phyloP scores from a whole-genome alignment of 805 yeast species.

The Alloascoidea hylecoeti region DNA sequence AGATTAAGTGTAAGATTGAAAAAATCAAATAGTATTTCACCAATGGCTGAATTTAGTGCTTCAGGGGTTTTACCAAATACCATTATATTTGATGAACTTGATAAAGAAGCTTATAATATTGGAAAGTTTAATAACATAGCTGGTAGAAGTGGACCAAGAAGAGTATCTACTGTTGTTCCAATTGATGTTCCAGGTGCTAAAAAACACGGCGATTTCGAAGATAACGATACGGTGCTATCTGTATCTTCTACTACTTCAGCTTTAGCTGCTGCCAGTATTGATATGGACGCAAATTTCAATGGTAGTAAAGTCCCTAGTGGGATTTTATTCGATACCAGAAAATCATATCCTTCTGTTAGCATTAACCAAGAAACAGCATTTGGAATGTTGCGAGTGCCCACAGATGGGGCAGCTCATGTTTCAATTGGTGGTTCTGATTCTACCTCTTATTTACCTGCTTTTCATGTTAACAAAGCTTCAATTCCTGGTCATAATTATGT shows the following conservation, averaged over 20 bases:
- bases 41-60: background rate
- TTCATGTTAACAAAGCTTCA: background rate
- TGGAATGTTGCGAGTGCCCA: background rate
- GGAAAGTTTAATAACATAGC: no score
- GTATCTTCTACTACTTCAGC: background rate
- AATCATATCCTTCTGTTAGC: background rate
- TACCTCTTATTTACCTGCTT: background rate
- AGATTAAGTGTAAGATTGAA: slow-evolving; percentile 17
- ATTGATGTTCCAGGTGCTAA: background rate
- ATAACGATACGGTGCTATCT: background rate
- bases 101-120: background rate
- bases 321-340: background rate
- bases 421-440: background rate
- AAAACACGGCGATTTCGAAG: background rate
- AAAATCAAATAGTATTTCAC: background rate
- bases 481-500: slow-evolving; percentile 31
- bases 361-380: background rate
- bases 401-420: background rate
- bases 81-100: background rate
- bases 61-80: background rate
- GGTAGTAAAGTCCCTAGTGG: background rate
- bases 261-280: background rate
- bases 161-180: background rate
- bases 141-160: no score
- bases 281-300: no score